Evolutionary conservation across 2,329 filamentous ascomycete species (phyloP), one percentile per base, ranked within the genome.

Genomic region (Epichloe sibirici): DNA sequence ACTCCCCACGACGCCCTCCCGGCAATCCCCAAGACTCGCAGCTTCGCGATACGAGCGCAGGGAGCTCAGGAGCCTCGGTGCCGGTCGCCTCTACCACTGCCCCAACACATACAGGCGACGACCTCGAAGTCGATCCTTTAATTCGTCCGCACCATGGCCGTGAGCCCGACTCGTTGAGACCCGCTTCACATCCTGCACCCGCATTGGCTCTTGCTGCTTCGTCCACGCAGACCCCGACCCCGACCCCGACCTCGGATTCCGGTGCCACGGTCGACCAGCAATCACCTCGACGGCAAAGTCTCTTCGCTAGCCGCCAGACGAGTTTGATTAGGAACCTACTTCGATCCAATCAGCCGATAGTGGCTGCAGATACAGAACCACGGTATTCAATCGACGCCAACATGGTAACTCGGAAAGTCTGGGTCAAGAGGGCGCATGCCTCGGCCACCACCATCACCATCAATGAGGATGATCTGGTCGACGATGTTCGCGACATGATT

Each of bases 401-500:
- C 55, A 83, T 83, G 80, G 71, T 79, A 58, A 81, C 77, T 53
- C 79, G 88, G 66, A 96, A 95, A 75, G 83, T 97, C 61, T 98
- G 93, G 93, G 91, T 97, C 65, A 93, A 86, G 74, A 80, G 91
- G 62, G 86, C 87, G 21, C 79, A 85, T 58, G 87, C 84, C 54
- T 96, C 91, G 53, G 83, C 91, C 40, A 98, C 93, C 13, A 76
- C 93, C 62, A 85, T 98, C 52, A 82, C 85, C 55, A 86, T 95
- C 61, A 78, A 82, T 60, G 87, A 95, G 62, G 89, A 94, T 62
- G 90, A 95, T 64, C 72, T 97, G 61, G 90, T 97, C 53, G 93
- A 98, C 67, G 91, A 96, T 69, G 85, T 95, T 56, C 86, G 91
- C 61, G 93, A 96, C 60, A 82, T 89, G 75, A 93, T 97, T 53